phyloP scores from a whole-genome alignment of 768 basidiomycete species.

The Hemileccinum rubropunctum region DNA sequence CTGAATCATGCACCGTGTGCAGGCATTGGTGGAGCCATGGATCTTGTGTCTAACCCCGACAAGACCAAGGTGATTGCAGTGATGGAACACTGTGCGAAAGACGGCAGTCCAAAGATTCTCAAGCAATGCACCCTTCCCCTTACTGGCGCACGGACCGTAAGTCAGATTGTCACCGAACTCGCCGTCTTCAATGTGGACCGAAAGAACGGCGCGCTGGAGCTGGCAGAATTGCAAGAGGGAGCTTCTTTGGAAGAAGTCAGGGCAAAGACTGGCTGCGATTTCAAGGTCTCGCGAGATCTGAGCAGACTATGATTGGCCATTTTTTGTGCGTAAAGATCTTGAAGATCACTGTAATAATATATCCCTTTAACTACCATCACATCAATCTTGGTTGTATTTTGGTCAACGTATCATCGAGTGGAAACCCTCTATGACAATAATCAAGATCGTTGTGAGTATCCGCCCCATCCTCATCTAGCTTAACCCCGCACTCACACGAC shows the following conservation, averaged over 20 bases:
- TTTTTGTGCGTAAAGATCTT: background rate
- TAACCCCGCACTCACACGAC: slow-evolving; percentile 4
- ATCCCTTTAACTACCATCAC: background rate
- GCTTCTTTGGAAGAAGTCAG: slow-evolving; percentile 79
- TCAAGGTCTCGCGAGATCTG: slow-evolving; percentile 55
- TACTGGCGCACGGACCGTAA: slow-evolving; percentile 85
- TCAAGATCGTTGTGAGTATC: too few relatives aligned
- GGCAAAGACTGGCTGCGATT: slow-evolving; percentile 85
- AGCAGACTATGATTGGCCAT: slow-evolving; percentile 41
- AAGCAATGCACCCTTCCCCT: slow-evolving; percentile 78
- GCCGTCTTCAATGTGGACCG: slow-evolving; percentile 90
- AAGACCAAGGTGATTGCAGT: slow-evolving; percentile 89
- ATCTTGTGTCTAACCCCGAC: slow-evolving; percentile 94
- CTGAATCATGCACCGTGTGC: slow-evolving; percentile 1
- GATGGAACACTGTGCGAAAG: slow-evolving; percentile 89
- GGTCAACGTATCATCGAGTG: background rate
- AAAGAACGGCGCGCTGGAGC: slow-evolving; percentile 60
- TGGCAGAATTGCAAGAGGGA: slow-evolving; percentile 84
- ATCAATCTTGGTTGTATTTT: background rate
- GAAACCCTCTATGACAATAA: background rate
- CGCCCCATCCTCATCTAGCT: too few relatives aligned
- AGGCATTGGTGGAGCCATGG: slow-evolving; percentile 97
- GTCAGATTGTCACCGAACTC: slow-evolving; percentile 91
- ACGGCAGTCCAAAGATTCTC: slow-evolving; percentile 87
- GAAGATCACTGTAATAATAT: slow-evolving; percentile 9